Percentiles rank a stretch among this genome's conserved stretches.
Evolutionary conservation across 225 moss, liverwort and hornwort species (phyloP).

Genomic region (Climacium dendroides): DNA sequence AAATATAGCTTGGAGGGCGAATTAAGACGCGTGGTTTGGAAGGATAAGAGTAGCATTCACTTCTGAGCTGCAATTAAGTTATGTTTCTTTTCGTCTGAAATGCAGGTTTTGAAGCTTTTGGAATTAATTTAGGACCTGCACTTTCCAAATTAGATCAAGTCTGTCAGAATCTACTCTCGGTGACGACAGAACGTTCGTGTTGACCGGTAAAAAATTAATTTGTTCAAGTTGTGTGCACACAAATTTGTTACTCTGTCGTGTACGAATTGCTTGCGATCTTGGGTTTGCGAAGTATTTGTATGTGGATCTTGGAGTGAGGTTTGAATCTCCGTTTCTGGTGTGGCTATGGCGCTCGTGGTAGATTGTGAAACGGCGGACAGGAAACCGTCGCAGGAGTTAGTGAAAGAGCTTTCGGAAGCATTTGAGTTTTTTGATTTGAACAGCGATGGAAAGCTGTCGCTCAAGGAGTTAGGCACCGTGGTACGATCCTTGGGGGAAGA

Average conservation of each 20-base stretch:
- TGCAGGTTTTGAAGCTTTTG: background rate
- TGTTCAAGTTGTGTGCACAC: background rate
- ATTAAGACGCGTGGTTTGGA: background rate
- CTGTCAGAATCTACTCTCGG: background rate
- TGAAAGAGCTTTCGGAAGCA: slow-evolving; percentile 43
- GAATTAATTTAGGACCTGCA: background rate
- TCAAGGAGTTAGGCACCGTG: slow-evolving; percentile 15
- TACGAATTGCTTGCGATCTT: background rate
- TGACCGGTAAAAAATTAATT: background rate
- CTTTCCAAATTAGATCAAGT: background rate
- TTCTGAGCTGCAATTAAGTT: background rate
- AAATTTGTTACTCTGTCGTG: background rate
- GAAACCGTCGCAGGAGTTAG: background rate
- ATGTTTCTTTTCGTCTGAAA: background rate
- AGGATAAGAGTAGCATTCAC: background rate
- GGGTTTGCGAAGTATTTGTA: background rate
- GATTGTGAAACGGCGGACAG: background rate
- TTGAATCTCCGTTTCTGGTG: background rate
- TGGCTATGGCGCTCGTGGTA: background rate
- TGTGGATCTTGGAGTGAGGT: background rate
- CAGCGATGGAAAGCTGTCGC: slow-evolving; percentile 48
- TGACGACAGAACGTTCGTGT: background rate
- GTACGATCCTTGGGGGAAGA: slow-evolving; percentile 45
- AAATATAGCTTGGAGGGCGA: background rate
- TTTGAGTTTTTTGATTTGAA: slow-evolving; percentile 49